Base-by-base conservation (phyloP, 768 basidiomycete species). In the Tylopilus plumbeoviolaceoides region DNA sequence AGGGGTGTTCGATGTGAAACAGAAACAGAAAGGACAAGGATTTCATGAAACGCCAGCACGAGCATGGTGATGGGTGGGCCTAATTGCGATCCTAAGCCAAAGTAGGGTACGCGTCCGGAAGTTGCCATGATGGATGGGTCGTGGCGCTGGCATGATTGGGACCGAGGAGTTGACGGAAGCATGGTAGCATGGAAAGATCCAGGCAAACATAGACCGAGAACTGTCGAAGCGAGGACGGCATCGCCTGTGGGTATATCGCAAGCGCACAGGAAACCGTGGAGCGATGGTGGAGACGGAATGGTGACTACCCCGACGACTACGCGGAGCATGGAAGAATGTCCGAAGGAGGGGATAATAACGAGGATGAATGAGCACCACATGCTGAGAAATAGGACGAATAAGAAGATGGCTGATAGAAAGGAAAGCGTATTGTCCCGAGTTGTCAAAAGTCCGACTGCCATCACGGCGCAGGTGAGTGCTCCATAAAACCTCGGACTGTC, bases 381-480 rank as follows among this genome's bases (percentile, higher is more conserved):
- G 61, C 58, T 51, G 59, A 52, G 57, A 61, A 30, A 59, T 62
- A 56, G 56, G 55, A 55, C 48, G 53, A 57, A 63, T 60, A 55
- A 65, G 59, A 54, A 54, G 54, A 47, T 2, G 50, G 38, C 33
- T 5, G 49, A 63, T 43, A 44, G 49, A 60, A 56, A 63, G 57
- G 63, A 62, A 62, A 62, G 44, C 55, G 52, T 25, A 61, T 57
- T 58, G 59, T 66, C 61, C 57, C 53, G 47, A 53, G 50, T 58
- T 49, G 55, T 52, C 56, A 44, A 57, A 64, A 59, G 60, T 63
- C 63, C 58, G 58, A 63, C 60, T 66, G 64, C 60, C 54, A 47
- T 64, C 54, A 63, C 28, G 47, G 54, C 33, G 54, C 44, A 36
- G 35, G 46, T 56, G 55, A 63, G 61, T 23, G 43, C 27, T 20